A percentile compares a stretch with the other conserved stretches of the same genome.
Evolutionary conservation across 2,329 filamentous ascomycete species (phyloP).

Genomic region (Neonectria faginata): DNA sequence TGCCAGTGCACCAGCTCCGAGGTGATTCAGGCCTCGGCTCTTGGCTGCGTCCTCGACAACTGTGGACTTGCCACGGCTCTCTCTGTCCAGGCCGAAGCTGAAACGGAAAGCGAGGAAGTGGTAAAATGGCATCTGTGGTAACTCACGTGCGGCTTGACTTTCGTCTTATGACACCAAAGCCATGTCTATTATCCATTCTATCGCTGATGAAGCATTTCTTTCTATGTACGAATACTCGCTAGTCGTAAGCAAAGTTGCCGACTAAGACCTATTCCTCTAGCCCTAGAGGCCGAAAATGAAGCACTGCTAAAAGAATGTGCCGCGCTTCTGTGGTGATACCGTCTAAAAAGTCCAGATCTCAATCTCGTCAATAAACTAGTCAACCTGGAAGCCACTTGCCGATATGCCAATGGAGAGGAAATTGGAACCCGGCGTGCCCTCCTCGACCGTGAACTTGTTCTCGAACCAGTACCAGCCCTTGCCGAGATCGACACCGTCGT

Average conservation of each 20-base stretch:
- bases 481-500: not conserved
- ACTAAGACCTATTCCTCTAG: no score
- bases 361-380: slow-evolving; percentile 7
- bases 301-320: no score
- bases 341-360: not conserved
- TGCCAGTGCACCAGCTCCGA: slow-evolving; percentile 36
- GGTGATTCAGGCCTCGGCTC: slow-evolving; percentile 33
- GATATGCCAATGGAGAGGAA: not conserved
- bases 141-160: no score
- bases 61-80: slow-evolving; percentile 32
- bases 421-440: not conserved
- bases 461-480: slow-evolving; percentile 2
- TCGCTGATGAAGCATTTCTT: no score
- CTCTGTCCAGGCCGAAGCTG: slow-evolving; percentile 17
- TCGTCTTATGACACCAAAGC: no score
- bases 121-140: no score
- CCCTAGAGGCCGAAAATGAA: no score
- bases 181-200: no score
- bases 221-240: no score
- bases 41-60: slow-evolving; percentile 33
- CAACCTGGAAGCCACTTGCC: not conserved
- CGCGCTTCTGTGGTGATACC: no score
- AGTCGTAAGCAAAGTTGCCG: no score
- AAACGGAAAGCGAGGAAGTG: no score
- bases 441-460: slow-evolving; percentile 3